phyloP scores from a whole-genome alignment of 371 early-diverging fungal species.

The Mucor indicus region DNA sequence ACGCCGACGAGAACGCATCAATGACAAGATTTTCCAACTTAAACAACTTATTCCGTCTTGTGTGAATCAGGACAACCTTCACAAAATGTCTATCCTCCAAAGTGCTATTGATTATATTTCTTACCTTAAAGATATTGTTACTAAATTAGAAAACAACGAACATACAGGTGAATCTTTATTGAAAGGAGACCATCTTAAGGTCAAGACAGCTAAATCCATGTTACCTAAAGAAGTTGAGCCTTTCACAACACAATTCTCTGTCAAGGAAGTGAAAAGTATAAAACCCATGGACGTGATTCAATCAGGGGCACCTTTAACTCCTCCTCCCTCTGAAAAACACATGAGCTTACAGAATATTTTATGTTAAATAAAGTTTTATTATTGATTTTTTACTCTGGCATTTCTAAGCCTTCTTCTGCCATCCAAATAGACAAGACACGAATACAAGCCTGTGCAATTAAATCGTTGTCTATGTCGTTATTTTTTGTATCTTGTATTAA shows the following conservation, averaged over 20 bases:
- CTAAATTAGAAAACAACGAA: constrained; percentile 33
- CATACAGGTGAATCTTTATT: constrained; percentile 3
- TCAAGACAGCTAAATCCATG: constrained; percentile 30
- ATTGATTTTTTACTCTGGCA: constrained; percentile 15
- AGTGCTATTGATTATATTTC: constrained; percentile 72
- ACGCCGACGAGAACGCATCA: constrained; percentile 74
- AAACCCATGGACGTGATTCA: constrained; percentile 33
- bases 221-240: constrained; percentile 45
- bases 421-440: constrained; percentile 40
- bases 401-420: constrained; percentile 46
- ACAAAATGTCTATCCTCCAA: constrained; percentile 74
- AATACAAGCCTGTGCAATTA: constrained; percentile 44
- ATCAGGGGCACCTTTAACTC: constrained; percentile 15
- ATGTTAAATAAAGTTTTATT: constrained; percentile 4
- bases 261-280: constrained; percentile 12
- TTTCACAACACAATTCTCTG: constrained; percentile 40
- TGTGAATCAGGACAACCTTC: constrained; percentile 64
- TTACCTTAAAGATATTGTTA: constrained; percentile 48
- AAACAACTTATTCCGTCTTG: constrained; percentile 50
- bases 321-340: constrained; percentile 15
- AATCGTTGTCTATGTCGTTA: constrained; percentile 27
- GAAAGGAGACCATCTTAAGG: constrained; percentile 16
- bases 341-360: constrained; percentile 24
- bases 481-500: constrained; percentile 34
- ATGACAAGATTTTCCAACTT: constrained; percentile 57